A percentile compares a stretch with the other conserved stretches of the same genome.
phyloP scores from a whole-genome alignment of 164 flowering plant species.

The Aristolochia contorta region DNA sequence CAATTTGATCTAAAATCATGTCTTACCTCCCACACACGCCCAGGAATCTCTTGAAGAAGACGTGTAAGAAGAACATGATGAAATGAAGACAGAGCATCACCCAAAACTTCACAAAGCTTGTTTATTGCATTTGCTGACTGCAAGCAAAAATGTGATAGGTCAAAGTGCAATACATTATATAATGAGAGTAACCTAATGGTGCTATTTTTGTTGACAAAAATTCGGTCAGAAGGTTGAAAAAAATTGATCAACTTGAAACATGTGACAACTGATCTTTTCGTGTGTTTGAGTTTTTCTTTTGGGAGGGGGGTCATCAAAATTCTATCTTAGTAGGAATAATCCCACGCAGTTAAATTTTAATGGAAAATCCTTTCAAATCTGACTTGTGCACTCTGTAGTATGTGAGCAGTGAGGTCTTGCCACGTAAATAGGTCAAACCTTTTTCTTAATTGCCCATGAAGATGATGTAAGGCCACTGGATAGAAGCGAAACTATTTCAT shows the following conservation, averaged over 20 bases:
- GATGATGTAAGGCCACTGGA: conserved; percentile 61
- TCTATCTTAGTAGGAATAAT: no score
- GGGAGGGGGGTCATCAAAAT: no score
- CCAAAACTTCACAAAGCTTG: conserved; percentile 79
- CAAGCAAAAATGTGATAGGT: not conserved
- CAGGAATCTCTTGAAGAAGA: conserved; percentile 78
- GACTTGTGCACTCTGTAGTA: no score
- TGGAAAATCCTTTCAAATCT: no score
- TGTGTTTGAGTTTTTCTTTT: no score
- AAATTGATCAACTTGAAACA: no score
- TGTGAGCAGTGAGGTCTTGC: not conserved
- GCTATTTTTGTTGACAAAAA: no score
- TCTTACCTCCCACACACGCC: conserved; percentile 95
- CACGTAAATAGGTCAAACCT: conserved; percentile 27
- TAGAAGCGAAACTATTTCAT: conserved; percentile 67
- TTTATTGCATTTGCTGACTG: conserved; percentile 79
- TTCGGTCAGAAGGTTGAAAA: no score
- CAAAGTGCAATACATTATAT: no score
- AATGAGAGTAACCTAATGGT: no score
- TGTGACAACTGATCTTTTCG: no score
- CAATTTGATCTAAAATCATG: not conserved
- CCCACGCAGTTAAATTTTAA: no score
- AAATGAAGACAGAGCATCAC: conserved; percentile 61
- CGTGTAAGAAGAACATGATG: conserved; percentile 47
- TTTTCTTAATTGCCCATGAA: conserved; percentile 85